phyloP scores from a whole-genome alignment of 495 filamentous ascomycete species.

The Lophiostoma macrostomum region DNA sequence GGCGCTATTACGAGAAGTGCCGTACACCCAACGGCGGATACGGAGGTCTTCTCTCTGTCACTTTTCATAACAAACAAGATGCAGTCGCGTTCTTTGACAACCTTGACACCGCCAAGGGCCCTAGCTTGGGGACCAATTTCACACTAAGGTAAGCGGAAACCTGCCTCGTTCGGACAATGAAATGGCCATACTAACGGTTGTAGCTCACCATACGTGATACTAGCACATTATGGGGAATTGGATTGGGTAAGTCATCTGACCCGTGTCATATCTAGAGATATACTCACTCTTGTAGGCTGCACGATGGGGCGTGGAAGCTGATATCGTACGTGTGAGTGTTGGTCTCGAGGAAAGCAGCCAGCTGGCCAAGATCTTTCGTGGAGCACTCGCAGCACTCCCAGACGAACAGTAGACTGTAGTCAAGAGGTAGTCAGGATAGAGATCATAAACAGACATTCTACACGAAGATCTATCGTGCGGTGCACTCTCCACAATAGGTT shows the following conservation, averaged over 20 bases:
- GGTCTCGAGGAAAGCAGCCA: conserved; percentile 77
- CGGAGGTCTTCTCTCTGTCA: conserved; percentile 82
- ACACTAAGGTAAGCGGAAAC: conserved; percentile 60
- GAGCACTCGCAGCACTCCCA: conserved; percentile 39
- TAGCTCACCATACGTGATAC: conserved; percentile 80
- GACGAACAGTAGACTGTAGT: too few species aligned
- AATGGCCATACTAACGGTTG: conserved; percentile 16
- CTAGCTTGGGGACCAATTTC: conserved; percentile 95
- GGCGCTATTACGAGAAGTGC: conserved; percentile 71
- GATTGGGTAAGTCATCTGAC: conserved; percentile 64
- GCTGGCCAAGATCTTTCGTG: conserved; percentile 50
- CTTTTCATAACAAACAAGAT: conserved; percentile 65
- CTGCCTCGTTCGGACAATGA: not conserved
- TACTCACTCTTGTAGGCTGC: conserved; percentile 54
- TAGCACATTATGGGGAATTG: conserved; percentile 89
- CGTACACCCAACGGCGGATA: conserved; percentile 77
- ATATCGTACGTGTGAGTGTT: conserved; percentile 82
- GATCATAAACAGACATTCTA: too few species aligned
- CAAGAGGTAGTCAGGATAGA: too few species aligned
- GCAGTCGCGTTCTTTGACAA: conserved; percentile 81
- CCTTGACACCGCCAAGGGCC: conserved; percentile 85
- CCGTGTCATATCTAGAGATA: too few species aligned
- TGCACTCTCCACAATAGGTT: too few species aligned
- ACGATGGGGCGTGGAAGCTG: conserved; percentile 70
- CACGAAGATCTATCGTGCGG: too few species aligned